These are phyloP conservation scores for Paraphoma sp. DNA, from an alignment of 2,329 filamentous ascomycete genomes.

Conservation along the genomic window DNA sequence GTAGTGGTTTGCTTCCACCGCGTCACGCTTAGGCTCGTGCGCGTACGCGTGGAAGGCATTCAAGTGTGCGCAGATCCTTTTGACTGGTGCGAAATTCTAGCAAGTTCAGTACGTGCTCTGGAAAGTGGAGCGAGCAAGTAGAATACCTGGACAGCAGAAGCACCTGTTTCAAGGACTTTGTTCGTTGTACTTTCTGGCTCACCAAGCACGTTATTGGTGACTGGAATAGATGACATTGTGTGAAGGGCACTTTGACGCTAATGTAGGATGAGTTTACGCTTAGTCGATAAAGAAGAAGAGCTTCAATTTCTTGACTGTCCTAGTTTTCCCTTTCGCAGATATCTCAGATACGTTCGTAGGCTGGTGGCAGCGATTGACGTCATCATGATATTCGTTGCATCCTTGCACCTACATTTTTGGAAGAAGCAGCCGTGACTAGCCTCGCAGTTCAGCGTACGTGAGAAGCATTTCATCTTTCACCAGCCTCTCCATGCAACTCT, in stretches of 20 bases:
- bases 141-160: slow-evolving; percentile 62
- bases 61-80: slow-evolving; percentile 80
- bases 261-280: not conserved
- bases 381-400: not conserved
- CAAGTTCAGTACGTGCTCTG: not conserved
- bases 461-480: slow-evolving; percentile 18
- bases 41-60: slow-evolving; percentile 88
- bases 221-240: slow-evolving; percentile 45
- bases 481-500: slow-evolving; percentile 13
- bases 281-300: not conserved
- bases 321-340: not conserved
- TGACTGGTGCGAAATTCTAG: slow-evolving; percentile 72
- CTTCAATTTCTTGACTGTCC: not conserved
- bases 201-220: slow-evolving; percentile 55
- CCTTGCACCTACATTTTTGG: not conserved
- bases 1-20: slow-evolving; percentile 83
- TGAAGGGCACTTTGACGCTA: not conserved
- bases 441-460: slow-evolving; percentile 3
- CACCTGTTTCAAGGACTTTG: slow-evolving; percentile 67
- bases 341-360: not conserved
- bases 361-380: not conserved
- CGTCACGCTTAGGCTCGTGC: slow-evolving; percentile 67
- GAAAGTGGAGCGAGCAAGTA: not conserved
- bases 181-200: slow-evolving; percentile 62
- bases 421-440: not conserved